Evolutionary conservation across 148 eudicot genomes (phyloP), one percentile per base, ranked within the genome.

Genomic region (Linanthus parryae): DNA sequence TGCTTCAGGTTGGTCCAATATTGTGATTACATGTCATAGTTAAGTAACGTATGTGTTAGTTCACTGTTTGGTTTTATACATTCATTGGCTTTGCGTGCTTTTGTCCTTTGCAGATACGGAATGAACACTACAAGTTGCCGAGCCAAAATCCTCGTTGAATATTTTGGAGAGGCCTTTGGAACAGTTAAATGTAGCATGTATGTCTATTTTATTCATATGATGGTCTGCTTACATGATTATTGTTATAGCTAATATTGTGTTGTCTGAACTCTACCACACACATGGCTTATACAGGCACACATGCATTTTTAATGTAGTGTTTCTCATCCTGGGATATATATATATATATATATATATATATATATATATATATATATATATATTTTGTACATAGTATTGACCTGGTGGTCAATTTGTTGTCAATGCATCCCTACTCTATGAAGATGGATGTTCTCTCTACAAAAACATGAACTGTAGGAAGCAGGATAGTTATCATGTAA

Each of bases 81-180:
- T 24, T 28, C 21, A n/a, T 48, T 45, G n/a, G 24, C 50, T 20
- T n/a, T 43, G 28, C n/a, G 13, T 21, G 25, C 22, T 28, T n/a
- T 16, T 8, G 37, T 48, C 25, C 42, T 33, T 46, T 52, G 68
- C 70, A 76, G 76, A 69, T 90, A 85, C 53, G 95, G 88, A 37
- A 90, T 90, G 85, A 67, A 75, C 36, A 70, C 85, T 55, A 80
- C 85, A 50, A 38, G 22, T 34, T 90, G 97, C 61, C 74, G 97
- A 54, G 97, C 95, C 49, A 80, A 83, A 76, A 59, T 59, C 57
- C 88, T 90, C 20, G 95, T 90, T 39, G 88, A 85, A 58, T 85
- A 90, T 66, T 90, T 90, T 53, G 97, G 97, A 16, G 97, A 90
- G 61, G 62, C 67, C n/a, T 85, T 90, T 51, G 57, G 55, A 55